Evolutionary conservation across 805 yeast species (phyloP).

Genomic region (Kodamaea neixiangensis): DNA sequence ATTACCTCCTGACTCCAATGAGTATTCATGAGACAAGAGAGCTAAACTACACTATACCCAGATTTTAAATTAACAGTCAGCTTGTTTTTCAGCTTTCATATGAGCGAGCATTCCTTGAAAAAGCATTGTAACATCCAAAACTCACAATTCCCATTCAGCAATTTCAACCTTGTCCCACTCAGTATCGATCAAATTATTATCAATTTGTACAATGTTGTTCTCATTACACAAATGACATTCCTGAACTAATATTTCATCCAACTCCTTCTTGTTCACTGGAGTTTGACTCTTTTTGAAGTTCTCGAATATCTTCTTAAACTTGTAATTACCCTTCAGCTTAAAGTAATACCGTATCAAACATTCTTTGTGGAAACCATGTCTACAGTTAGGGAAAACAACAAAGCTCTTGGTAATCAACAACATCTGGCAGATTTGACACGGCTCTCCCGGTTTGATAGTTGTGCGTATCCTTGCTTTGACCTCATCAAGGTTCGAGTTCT

Average conservation of each 20-base stretch:
- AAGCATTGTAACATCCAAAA: too few relatives aligned
- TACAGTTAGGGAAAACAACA: slow-evolving; percentile 79
- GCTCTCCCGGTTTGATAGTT: slow-evolving; percentile 77
- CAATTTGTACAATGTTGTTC: slow-evolving; percentile 66
- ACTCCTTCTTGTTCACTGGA: slow-evolving; percentile 43
- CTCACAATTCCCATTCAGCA: slow-evolving; percentile 51
- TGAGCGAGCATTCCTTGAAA: too few relatives aligned
- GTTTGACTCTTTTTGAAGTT: slow-evolving; percentile 49
- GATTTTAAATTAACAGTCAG: too few relatives aligned
- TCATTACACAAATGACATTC: slow-evolving; percentile 82
- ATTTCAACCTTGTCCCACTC: slow-evolving; percentile 37
- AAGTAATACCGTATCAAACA: slow-evolving; percentile 69
- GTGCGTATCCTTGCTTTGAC: slow-evolving; percentile 51
- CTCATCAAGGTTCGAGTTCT: slow-evolving; percentile 34
- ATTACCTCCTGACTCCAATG: too few relatives aligned
- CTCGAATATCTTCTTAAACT: slow-evolving; percentile 62
- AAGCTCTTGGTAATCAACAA: slow-evolving; percentile 73
- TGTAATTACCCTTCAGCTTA: slow-evolving; percentile 62
- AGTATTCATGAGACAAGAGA: too few relatives aligned
- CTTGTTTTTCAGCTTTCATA: too few relatives aligned
- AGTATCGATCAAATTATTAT: slow-evolving; percentile 53
- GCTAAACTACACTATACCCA: too few relatives aligned
- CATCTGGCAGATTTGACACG: slow-evolving; percentile 72
- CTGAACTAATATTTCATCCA: slow-evolving; percentile 59
- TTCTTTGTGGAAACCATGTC: slow-evolving; percentile 86